Evolutionary conservation across 1,284 basidiomycete genomes (phyloP).

Genomic region (Ganoderma leucocontextum): DNA sequence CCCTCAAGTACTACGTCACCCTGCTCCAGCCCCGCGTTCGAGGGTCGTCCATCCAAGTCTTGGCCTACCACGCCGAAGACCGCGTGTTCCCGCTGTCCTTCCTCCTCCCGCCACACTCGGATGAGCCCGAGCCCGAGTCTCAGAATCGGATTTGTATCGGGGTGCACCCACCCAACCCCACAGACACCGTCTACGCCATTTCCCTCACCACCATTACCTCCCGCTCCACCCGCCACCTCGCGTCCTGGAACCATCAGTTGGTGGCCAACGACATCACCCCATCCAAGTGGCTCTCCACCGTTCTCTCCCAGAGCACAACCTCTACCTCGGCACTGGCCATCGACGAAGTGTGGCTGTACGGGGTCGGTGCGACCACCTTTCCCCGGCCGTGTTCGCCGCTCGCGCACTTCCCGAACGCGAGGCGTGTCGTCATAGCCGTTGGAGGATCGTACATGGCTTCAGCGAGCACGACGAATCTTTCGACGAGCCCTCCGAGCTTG

Average conservation of each 20-base stretch:
- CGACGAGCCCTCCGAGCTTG: no score
- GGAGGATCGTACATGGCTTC: background rate
- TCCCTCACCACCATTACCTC: constrained; percentile 6
- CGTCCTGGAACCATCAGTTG: background rate
- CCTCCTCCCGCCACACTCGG: background rate
- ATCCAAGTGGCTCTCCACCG: background rate
- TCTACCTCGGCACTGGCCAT: background rate
- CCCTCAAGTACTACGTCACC: background rate
- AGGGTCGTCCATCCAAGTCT: constrained; percentile 1
- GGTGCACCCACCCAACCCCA: constrained; percentile 3
- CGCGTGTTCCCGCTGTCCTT: background rate
- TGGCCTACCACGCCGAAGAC: background rate
- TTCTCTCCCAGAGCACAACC: background rate
- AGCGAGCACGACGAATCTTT: background rate
- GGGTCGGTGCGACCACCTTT: background rate
- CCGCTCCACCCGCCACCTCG: constrained; percentile 9
- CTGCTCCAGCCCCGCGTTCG: constrained; percentile 4
- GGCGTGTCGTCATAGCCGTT: background rate
- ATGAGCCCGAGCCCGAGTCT: background rate
- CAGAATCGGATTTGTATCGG: constrained; percentile 1
- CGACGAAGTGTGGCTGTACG: constrained; percentile 12
- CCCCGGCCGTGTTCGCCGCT: background rate
- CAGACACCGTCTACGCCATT: background rate
- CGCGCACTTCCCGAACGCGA: background rate
- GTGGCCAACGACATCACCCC: background rate